Evolutionary conservation across 371 early-diverging fungal species (phyloP), one percentile per base, ranked within the genome.

Genomic region (Coemansia sp.): DNA sequence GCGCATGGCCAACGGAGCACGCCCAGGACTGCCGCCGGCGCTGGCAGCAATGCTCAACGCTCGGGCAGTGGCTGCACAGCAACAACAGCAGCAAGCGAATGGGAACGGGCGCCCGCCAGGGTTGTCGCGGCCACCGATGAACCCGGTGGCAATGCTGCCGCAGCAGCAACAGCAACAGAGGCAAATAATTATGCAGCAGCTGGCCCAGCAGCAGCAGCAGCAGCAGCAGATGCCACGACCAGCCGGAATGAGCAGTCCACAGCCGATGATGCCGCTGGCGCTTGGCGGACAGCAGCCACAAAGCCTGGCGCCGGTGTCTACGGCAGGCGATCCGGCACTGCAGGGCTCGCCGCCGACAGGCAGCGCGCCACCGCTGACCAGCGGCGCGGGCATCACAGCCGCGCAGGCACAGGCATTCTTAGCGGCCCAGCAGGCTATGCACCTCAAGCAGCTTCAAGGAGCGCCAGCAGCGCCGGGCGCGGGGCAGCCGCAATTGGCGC

Each of bases 401-500:
- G 67, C 63, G 2, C 67, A 71, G n/a, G 58, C 59, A 10, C 72
- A 71, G 43, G 62, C 67, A n/a, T 34, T 66, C 7, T 7, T 67
- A 42, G 47, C 62, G 4, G 60, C 69, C 0, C 69, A 69, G 38
- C 69, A 69, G 29, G 64, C 66, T 1, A 38, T 72, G 67, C 67
- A 72, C 31, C 37, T 63, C 5, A 72, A 69, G 39, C 74, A 74
- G n/a, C 24, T 49, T 24, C 50, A 49, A 31, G 50, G 42, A 31
- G 32, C 32, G 50, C 50, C 9, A 9, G 24, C 24, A 18, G 24
- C 10, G 31, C 49, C 64, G 33, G 60, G 48, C 1, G 37, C 60
- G 10, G 59, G 61, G 16, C 74, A 74, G 44, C 68, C 68, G 3
- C 74, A 74, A 48, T 49, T 74, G 34, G 62, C 74, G 5, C 74